Evolutionary conservation across 2,329 filamentous ascomycete species (phyloP), one percentile per base, ranked within the genome.

Genomic region (Alternaria gansuensis): DNA sequence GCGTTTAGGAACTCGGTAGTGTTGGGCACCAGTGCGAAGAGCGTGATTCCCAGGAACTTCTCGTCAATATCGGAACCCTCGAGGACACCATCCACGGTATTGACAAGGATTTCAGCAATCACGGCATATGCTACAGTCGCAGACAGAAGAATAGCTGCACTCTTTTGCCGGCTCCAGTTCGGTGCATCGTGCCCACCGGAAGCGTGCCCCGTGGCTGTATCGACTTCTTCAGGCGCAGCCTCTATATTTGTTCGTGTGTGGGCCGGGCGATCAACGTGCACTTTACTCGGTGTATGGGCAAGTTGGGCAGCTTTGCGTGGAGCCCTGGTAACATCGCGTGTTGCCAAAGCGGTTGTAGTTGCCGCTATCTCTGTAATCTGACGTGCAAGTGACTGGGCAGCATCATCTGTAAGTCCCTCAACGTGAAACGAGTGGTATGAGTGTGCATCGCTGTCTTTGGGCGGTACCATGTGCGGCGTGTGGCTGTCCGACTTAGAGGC

Each of bases 1-100:
- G 94, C 95, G 78, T 99, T 99, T 88, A 99, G 78, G 75, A 99
- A 99, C 75, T 99, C 95, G 1, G 95, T 99, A 1, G 95, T 98
- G 80, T 99, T 99, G 11, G 95, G 95, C 7, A 99, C 96, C 63
- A 99, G 83, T 5, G 96, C 94, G 77, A 99, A 99, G 45, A 99
- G 83, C 1, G 95, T 98, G 66, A 99, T 96, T 45, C 95, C 95
- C 56, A 99, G 81, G 79, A 99, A 98, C 77, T 99, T 99, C 74
- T 98, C 93, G 74, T 98, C 93, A 68, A 99, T 92, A 51, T 93
- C 88, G 53, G 96, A 90, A 63, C 91, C 93, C 64, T 94, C 88
- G 51, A 99, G 81, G 6, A 99, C 94, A n/a, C 95, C 91, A 74
- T 99, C 96, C 1, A 99, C 96, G 0, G 94, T 98, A 76, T 96